Evolutionary conservation across 2,329 filamentous ascomycete species (phyloP).

Genomic region (Colletotrichum tofieldiae): DNA sequence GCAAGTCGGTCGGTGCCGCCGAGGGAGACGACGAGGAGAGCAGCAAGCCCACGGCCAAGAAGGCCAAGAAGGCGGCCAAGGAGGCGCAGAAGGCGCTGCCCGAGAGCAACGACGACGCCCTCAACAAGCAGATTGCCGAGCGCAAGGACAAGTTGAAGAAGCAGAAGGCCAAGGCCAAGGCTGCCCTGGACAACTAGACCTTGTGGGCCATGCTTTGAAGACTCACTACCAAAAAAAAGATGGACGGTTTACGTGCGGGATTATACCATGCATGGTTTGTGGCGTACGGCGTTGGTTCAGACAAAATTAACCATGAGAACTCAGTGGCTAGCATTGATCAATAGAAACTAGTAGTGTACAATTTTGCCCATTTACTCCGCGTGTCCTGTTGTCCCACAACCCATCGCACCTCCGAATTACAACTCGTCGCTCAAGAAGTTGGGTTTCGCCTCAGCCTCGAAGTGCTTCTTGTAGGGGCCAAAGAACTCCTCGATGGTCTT

Average conservation of each 20-base stretch:
- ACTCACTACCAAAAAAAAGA: conserved; percentile 1
- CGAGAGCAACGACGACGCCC: conserved; percentile 66
- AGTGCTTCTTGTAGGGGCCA: conserved; percentile 65
- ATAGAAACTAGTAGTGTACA: conserved; percentile 41
- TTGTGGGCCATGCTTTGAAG: conserved; percentile 21
- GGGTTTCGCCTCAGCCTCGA: conserved; percentile 47
- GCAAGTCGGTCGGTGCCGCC: conserved; percentile 63
- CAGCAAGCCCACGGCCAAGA: conserved; percentile 59
- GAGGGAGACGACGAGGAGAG: conserved; percentile 53
- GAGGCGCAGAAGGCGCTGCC: conserved; percentile 47
- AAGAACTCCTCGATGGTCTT: conserved; percentile 79
- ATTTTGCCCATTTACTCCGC: conserved; percentile 24
- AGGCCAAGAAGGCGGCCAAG: conserved; percentile 50
- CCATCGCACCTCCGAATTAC: conserved; percentile 45
- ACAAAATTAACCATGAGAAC: conserved; percentile 37
- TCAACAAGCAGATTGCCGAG: conserved; percentile 73
- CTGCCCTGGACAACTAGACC: conserved; percentile 62
- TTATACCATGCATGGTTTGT: conserved; percentile 45
- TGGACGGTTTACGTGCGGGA: conserved; percentile 34
- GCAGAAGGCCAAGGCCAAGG: conserved; percentile 71
- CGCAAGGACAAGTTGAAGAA: conserved; percentile 72
- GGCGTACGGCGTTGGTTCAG: conserved; percentile 45
- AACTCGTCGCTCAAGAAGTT: conserved; percentile 54
- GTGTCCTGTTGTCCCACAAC: not conserved
- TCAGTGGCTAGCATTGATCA: conserved; percentile 26